Conservation (phyloP, 495 filamentous ascomycete genomes). For the Amniculicola lignicola region DNA sequence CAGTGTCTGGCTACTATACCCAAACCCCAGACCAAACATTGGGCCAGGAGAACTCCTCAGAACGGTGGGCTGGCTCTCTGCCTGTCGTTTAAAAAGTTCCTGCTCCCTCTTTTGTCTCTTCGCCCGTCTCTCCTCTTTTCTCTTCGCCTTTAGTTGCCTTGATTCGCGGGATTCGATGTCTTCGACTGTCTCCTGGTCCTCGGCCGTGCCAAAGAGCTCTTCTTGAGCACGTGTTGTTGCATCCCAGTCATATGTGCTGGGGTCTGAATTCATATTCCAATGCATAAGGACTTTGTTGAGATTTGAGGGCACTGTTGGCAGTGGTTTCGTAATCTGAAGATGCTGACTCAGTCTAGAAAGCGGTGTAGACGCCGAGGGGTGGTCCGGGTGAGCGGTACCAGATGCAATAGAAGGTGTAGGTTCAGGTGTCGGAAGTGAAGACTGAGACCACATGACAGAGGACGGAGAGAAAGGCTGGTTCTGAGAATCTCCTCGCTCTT, state of each 20-base stretch:
- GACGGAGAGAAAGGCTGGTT: not conserved
- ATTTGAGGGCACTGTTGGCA: not conserved
- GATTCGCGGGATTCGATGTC: too few relatives aligned
- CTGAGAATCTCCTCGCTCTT: not conserved
- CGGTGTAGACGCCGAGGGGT: not conserved
- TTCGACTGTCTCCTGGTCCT: not conserved
- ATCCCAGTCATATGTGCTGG: conserved; percentile 29
- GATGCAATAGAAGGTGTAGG: conserved; percentile 17
- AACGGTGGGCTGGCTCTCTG: conserved; percentile 8
- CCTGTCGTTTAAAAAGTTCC: not conserved
- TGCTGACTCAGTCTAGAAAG: conserved; percentile 21
- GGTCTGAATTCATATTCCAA: conserved; percentile 24
- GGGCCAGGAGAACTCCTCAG: not conserved
- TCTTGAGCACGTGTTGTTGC: conserved; percentile 7
- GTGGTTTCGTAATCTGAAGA: conserved; percentile 18
- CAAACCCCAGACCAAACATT: conserved; percentile 8
- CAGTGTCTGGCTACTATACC: conserved; percentile 12
- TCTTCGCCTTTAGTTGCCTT: too few relatives aligned
- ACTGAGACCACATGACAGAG: not conserved
- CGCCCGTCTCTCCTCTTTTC: conserved; percentile 6
- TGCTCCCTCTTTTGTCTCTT: conserved; percentile 20
- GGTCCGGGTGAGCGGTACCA: not conserved
- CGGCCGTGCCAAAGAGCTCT: conserved; percentile 4
- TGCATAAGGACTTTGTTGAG: conserved; percentile 21
- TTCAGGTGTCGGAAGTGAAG: conserved; percentile 17